Evolutionary conservation across 768 basidiomycete species (phyloP).

Genomic region (Mycena metata): DNA sequence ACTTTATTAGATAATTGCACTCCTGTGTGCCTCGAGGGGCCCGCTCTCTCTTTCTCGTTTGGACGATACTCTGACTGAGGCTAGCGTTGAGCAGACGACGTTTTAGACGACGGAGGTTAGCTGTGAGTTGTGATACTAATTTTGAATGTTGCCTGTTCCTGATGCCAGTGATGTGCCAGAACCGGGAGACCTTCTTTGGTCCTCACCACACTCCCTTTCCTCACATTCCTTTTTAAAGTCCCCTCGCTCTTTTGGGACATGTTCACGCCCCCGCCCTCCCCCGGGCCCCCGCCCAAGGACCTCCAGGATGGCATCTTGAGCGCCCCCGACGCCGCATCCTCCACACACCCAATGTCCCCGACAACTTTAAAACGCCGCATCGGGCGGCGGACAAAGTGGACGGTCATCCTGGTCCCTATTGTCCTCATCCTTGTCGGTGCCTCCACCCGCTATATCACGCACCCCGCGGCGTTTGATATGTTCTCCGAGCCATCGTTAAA

Average conservation of each 20-base stretch:
- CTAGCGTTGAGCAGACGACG: no score
- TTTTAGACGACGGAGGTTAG: no score
- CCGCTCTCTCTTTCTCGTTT: no score
- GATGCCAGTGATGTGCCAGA: slow-evolving; percentile 19
- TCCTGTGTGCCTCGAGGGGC: no score
- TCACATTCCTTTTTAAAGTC: slow-evolving; percentile 28
- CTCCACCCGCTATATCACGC: slow-evolving; percentile 65
- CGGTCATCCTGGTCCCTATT: slow-evolving; percentile 69
- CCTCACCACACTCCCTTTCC: slow-evolving; percentile 32
- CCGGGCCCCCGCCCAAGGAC: slow-evolving; percentile 36
- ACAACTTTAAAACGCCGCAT: slow-evolving; percentile 55
- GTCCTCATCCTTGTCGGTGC: slow-evolving; percentile 67
- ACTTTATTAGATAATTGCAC: no score
- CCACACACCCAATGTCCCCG: slow-evolving; percentile 33
- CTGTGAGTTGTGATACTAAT: no score
- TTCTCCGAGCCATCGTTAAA: slow-evolving; percentile 46
- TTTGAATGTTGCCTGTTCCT: slow-evolving; percentile 2
- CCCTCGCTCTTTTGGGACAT: slow-evolving; percentile 35
- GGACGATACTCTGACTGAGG: no score
- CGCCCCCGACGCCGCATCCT: slow-evolving; percentile 7
- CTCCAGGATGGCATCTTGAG: slow-evolving; percentile 15
- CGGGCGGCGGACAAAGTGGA: slow-evolving; percentile 62
- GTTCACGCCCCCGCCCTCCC: slow-evolving; percentile 56
- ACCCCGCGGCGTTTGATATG: slow-evolving; percentile 61
- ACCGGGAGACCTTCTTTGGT: slow-evolving; percentile 17